phyloP scores from a whole-genome alignment of 768 basidiomycete species.

The Calvatia gigantea region DNA sequence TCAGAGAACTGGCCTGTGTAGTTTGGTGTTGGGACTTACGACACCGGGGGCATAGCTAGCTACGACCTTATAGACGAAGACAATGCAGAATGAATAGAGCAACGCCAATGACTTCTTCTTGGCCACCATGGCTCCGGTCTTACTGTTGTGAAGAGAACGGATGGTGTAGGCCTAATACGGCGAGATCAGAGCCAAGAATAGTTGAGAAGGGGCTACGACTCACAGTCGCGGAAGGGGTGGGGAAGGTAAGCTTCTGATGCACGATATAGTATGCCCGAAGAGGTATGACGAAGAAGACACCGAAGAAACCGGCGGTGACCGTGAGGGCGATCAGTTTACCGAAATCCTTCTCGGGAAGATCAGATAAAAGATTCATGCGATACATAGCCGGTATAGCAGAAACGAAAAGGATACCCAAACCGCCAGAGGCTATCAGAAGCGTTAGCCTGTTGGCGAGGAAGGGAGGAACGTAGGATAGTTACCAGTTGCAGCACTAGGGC shows the following conservation, averaged over 20 bases:
- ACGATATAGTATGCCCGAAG: slow-evolving; percentile 60
- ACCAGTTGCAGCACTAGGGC: slow-evolving; percentile 46
- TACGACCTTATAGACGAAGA: slow-evolving; percentile 51
- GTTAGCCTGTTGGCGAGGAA: slow-evolving; percentile 9
- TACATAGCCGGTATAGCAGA: slow-evolving; percentile 61
- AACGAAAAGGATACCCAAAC: slow-evolving; percentile 57
- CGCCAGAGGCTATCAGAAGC: slow-evolving; percentile 42
- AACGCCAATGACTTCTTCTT: slow-evolving; percentile 54
- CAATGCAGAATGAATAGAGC: slow-evolving; percentile 39
- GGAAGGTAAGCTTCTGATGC: slow-evolving; percentile 60
- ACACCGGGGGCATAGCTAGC: slow-evolving; percentile 60
- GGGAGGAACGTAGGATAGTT: slow-evolving; percentile 13
- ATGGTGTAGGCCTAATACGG: slow-evolving; percentile 51
- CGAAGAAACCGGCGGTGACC: slow-evolving; percentile 53
- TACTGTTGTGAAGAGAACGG: slow-evolving; percentile 53
- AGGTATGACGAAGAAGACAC: slow-evolving; percentile 65
- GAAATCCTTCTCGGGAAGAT: slow-evolving; percentile 45
- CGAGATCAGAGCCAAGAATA: neutral
- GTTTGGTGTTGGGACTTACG: slow-evolving; percentile 24
- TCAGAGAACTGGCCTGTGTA: neutral
- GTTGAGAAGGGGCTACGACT: slow-evolving; percentile 14
- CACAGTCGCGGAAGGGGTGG: slow-evolving; percentile 60
- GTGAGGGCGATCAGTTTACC: slow-evolving; percentile 56
- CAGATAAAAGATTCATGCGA: slow-evolving; percentile 44
- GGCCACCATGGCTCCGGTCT: slow-evolving; percentile 45